Evolutionary conservation across 2,329 filamentous ascomycete genomes (phyloP).

Genomic region (Cordyceps fumosorosea): DNA sequence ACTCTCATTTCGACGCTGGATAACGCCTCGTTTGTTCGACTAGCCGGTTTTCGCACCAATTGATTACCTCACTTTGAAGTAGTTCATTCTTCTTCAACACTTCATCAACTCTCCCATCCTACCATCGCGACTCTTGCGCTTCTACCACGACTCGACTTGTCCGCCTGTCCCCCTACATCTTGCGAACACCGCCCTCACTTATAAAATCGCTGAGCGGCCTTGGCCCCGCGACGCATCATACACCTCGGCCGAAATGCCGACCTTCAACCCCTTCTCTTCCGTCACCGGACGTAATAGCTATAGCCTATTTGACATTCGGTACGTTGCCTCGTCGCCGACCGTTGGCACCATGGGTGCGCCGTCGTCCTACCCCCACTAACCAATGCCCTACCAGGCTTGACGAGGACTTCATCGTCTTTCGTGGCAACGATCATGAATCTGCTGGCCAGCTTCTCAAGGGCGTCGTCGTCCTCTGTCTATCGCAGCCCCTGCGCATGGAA

Average conservation of each 20-base stretch:
- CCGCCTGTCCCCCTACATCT: neutral
- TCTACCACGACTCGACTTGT: too few relatives aligned
- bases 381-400: conserved; percentile 56
- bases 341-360: neutral
- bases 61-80: neutral
- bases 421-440: conserved; percentile 68
- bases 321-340: conserved; percentile 20
- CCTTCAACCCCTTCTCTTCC: conserved; percentile 49
- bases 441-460: conserved; percentile 70
- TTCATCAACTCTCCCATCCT: neutral
- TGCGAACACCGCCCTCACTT: neutral
- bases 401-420: conserved; percentile 72
- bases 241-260: conserved; percentile 38
- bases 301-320: conserved; percentile 55
- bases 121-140: neutral
- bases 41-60: neutral
- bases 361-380: conserved; percentile 12
- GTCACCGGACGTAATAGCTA: conserved; percentile 45
- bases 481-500: conserved; percentile 62
- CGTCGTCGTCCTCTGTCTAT: conserved; percentile 65
- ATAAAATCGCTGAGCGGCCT: conserved; percentile 4
- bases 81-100: neutral
- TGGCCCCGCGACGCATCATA: neutral
- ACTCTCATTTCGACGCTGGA: neutral
- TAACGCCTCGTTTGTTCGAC: neutral